Percentiles rank a stretch among this genome's conserved stretches.
phyloP scores from a whole-genome alignment of 148 eudicot species.

The Amaranthus palmeri region DNA sequence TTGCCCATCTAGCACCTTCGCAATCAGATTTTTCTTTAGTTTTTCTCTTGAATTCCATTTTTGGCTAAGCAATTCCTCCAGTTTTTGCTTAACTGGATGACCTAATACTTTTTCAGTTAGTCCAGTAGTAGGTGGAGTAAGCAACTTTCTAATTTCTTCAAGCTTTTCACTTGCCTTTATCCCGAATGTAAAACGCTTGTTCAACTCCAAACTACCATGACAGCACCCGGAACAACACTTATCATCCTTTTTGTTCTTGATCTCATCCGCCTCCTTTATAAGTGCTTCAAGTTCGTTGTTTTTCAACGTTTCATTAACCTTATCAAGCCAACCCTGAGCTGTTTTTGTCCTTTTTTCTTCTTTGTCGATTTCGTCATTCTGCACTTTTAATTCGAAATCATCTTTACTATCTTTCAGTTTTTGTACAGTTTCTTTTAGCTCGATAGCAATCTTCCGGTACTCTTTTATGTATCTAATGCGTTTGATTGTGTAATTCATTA shows the following conservation, averaged over 20 bases:
- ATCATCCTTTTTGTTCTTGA: too few species aligned
- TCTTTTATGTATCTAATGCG: too few species aligned
- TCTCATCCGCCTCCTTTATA: background rate
- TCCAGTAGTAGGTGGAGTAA: background rate
- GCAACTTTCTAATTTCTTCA: background rate
- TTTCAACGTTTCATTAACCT: background rate
- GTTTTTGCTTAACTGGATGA: too few species aligned
- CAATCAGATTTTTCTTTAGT: background rate
- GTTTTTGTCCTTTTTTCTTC: too few species aligned
- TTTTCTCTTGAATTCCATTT: background rate
- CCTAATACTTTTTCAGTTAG: too few species aligned
- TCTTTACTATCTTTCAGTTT: too few species aligned
- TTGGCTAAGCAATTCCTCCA: background rate
- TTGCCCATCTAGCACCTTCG: background rate
- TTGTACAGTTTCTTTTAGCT: too few species aligned
- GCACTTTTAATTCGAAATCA: too few species aligned
- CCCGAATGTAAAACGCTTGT: background rate
- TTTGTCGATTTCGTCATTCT: too few species aligned
- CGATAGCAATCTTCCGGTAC: too few species aligned
- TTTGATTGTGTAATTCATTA: too few species aligned
- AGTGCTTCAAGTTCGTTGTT: background rate
- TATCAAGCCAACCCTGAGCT: background rate
- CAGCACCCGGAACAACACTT: too few species aligned
- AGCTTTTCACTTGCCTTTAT: background rate
- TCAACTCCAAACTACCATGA: background rate